A percentile compares a stretch with the other conserved stretches of the same genome.
Evolutionary conservation across 306 rosid genomes (phyloP).

Genomic region (Fagus crenata): DNA sequence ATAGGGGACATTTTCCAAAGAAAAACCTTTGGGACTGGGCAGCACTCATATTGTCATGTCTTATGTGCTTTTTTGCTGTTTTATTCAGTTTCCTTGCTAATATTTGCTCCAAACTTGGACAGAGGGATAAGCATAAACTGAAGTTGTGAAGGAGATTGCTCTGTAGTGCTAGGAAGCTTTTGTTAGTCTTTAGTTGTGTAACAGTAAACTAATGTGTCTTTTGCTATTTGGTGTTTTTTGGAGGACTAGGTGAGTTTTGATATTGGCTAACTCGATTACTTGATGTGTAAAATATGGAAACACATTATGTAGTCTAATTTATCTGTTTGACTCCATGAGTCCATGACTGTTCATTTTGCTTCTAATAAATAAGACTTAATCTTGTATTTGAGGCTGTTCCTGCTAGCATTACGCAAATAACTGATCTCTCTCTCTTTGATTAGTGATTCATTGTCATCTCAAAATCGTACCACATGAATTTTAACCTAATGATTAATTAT

Average conservation of each 20-base stretch:
- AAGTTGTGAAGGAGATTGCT: constrained; percentile 4
- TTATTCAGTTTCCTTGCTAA: constrained; percentile 38
- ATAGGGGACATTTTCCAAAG: constrained; percentile 39
- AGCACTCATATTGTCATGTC: constrained; percentile 23
- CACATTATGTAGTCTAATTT: neutral
- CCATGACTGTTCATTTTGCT: neutral
- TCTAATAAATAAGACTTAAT: neutral
- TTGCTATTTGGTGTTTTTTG: neutral
- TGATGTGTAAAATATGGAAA: neutral
- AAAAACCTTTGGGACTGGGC: constrained; percentile 33
- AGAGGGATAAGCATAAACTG: constrained; percentile 17
- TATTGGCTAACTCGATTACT: neutral
- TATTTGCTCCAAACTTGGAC: constrained; percentile 37
- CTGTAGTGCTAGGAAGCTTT: neutral
- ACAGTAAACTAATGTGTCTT: neutral
- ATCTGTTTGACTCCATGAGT: neutral
- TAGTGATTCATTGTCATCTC: too few species aligned
- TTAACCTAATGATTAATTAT: too few species aligned
- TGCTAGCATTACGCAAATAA: neutral
- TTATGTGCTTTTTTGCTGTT: constrained; percentile 36
- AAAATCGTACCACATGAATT: too few species aligned
- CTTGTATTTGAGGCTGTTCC: neutral
- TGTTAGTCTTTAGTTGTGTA: neutral
- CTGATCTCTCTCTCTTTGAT: neutral
- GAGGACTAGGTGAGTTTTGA: neutral